Evolutionary conservation across 805 yeast species (phyloP).

Genomic region (Wickerhamomyces alni): DNA sequence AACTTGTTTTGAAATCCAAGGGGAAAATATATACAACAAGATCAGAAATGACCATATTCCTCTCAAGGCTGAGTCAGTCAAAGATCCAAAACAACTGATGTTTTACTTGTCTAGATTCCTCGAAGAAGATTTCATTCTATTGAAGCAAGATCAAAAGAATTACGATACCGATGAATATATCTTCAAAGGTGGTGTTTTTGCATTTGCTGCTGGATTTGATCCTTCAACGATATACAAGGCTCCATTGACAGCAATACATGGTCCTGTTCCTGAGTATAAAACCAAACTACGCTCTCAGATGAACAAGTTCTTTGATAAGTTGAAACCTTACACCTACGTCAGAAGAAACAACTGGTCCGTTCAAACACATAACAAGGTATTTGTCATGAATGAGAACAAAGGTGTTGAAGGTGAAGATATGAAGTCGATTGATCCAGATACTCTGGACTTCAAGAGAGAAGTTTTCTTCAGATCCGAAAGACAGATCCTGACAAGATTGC

Average conservation of each 20-base stretch:
- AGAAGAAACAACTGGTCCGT: slow-evolving; percentile 66
- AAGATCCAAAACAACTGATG: slow-evolving; percentile 14
- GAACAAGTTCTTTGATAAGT: slow-evolving; percentile 57
- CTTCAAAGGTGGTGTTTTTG: slow-evolving; percentile 49
- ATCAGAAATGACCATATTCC: slow-evolving; percentile 22
- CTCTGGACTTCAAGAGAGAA: slow-evolving; percentile 31
- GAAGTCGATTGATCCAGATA: slow-evolving; percentile 27
- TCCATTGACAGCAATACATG: slow-evolving; percentile 57
- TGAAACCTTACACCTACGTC: slow-evolving; percentile 49
- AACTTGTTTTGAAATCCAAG: slow-evolving; percentile 17
- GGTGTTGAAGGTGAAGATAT: slow-evolving; percentile 25
- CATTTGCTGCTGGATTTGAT: slow-evolving; percentile 71
- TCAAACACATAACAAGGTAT: slow-evolving; percentile 51
- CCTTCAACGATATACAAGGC: slow-evolving; percentile 47
- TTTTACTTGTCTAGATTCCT: slow-evolving; percentile 14
- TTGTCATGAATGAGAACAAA: slow-evolving; percentile 40
- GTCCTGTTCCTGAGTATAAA: slow-evolving; percentile 66
- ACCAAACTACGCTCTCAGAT: slow-evolving; percentile 52
- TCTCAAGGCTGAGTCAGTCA: slow-evolving; percentile 18
- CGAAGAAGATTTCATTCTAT: slow-evolving; percentile 40
- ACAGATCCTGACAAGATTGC: slow-evolving; percentile 49
- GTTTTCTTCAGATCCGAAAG: slow-evolving; percentile 57
- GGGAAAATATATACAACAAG: slow-evolving; percentile 19
- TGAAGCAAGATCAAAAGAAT: slow-evolving; percentile 34
- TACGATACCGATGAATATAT: slow-evolving; percentile 49